Evolutionary conservation across 1,284 basidiomycete genomes (phyloP), one percentile per base, ranked within the genome.

Genomic region (Austroboletus novae-zelandiae): DNA sequence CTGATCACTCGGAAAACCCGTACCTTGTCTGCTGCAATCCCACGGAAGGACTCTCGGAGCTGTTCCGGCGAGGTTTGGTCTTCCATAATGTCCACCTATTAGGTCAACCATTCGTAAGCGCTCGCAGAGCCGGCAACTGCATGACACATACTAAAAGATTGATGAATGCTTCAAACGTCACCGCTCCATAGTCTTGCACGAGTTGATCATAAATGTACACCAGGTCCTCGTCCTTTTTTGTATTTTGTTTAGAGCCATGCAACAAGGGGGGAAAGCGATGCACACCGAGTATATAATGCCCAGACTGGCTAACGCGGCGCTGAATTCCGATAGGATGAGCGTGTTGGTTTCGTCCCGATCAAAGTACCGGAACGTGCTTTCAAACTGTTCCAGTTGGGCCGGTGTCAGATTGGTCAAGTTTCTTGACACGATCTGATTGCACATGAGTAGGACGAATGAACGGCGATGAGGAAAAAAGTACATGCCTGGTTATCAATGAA

Each of bases 291-390:
- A 98, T 18, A 95, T 89, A 52, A 99, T 93, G 1, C 96, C 95
- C 42, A 98, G 74, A 71, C 91, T 94, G 2, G 96, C 95, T 17
- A 99, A 77, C 0, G 96, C 96, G 13, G 93, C 93, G 15, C 87
- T 84, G 78, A 98, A 89, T 70, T 98, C 94, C 2, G 91, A 81
- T 48, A 89, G 72, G 50, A 81, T 84, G 32, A 99, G 81, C 0
- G 89, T 92, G 68, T 98, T 97, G 43, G 87, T 84, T 60, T 91
- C 89, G 61, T 98, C 94, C 58, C 86, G 87, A 70, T 98, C 95
- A 65, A 99, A 99, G 72, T 98, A 95, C 51, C 96, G 84, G 82
- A 98, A 99, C 1, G 95, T 97, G 63, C 88, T 86, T 68, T 98
- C 95, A 59, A 98, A 98, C 66, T 98, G 95, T 69, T 98, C 95